Base-by-base conservation (phyloP, 768 basidiomycete species). In the Postia placenta region DNA sequence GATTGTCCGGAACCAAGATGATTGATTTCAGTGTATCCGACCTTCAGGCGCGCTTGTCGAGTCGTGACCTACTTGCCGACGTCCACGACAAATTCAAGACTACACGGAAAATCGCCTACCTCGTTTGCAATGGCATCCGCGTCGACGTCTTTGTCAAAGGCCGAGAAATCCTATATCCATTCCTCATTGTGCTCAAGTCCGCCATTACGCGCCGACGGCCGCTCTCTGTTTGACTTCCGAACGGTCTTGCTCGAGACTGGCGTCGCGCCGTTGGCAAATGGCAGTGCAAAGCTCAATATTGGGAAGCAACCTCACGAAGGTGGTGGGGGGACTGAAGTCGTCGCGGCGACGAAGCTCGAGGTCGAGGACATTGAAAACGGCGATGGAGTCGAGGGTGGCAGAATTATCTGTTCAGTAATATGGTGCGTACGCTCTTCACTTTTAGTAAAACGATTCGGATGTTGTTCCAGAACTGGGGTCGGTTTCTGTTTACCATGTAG, bases 291-390 rank as follows among this genome's bases (percentile, higher is more conserved):
- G 20, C 69, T 92, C 6, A 79, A 71, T 54, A 76, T 92, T n/a
- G 91, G 89, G 1, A 70, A 72, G 54, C 70, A 69, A 51, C 67
- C 74, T 22, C 69, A 70, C 39, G 73, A 76, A 38, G 76, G 75
- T 9, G 78, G 76, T 5, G 81, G 79, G 2, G 83, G 85, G 0
- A 92, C 92, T 0, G 88, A 92, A 56, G 72, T 92, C 3, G 66
- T 92, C 22, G 89, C 85, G 1, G 89, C 87, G 0, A 73, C 79
- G 1, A 88, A 89, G 58, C 74, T 92, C 0, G 91, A 93, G 57
- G 87, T 93, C 0, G 85, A 86, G 58, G 71, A 71, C 40, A 63
- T 82, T 7, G 71, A 69, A 7, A 55, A 53, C 1, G 70, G 67
- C 1, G 75, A 69, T 11, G 71, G 74, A 0, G 69, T 73, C 9